Evolutionary conservation across 2,329 filamentous ascomycete species (phyloP).

Genomic region (Emydomyces testavorans): DNA sequence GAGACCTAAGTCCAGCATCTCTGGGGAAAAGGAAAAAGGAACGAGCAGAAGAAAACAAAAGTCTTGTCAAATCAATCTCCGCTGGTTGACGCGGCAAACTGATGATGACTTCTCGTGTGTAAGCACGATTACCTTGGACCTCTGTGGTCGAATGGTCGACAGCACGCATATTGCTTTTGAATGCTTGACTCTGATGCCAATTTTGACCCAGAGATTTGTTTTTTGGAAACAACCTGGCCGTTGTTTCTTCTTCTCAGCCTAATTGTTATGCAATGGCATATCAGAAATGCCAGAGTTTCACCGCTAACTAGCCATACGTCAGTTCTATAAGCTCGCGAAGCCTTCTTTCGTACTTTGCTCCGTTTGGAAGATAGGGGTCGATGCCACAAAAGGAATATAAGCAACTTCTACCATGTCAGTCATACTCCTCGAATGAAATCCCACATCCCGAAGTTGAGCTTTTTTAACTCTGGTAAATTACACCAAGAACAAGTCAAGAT

Average conservation of each 20-base stretch:
- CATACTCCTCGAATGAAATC: too few relatives aligned
- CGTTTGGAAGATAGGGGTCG: not conserved
- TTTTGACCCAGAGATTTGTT: not conserved
- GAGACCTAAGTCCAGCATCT: too few relatives aligned
- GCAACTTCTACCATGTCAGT: too few relatives aligned
- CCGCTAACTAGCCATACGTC: too few relatives aligned
- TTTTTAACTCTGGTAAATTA: too few relatives aligned
- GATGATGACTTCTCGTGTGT: not conserved
- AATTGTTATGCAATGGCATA: too few relatives aligned
- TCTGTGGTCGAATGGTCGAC: not conserved
- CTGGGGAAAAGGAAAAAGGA: not conserved
- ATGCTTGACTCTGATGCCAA: constrained; percentile 7
- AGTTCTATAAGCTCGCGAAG: constrained; percentile 5
- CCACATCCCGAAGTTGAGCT: too few relatives aligned
- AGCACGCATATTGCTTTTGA: constrained; percentile 9
- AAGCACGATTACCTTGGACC: not conserved
- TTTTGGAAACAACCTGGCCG: too few relatives aligned
- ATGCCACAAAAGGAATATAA: too few relatives aligned
- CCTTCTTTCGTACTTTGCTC: not conserved
- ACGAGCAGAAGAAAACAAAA: not conserved
- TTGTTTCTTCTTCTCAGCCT: too few relatives aligned
- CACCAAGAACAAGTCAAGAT: too few relatives aligned
- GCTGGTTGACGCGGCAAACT: not conserved
- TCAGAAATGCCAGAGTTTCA: too few relatives aligned
- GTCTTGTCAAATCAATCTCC: not conserved